Base-by-base conservation (phyloP, 805 yeast species). In the Wickerhamiella musiphila region DNA sequence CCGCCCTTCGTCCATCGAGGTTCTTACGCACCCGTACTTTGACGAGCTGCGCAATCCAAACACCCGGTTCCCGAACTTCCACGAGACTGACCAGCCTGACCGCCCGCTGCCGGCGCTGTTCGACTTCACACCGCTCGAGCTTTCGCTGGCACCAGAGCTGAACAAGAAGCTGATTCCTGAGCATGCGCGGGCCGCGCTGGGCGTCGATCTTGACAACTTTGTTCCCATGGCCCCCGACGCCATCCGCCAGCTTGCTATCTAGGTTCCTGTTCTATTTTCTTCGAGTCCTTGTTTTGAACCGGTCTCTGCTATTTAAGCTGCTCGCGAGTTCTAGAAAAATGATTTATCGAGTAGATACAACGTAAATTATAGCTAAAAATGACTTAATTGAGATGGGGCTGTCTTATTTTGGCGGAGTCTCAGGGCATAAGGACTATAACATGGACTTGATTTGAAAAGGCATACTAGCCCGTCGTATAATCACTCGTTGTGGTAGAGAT, bases 1-100 rank as follows among this genome's bases (percentile, higher is more conserved):
- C 35, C 71, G 99, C 53, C 66, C 81, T 37, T 65, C 77, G 28
- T 86, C 96, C 31, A 68, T 75, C 49, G 67, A 76, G 44, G 82
- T 86, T 6, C 59, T 90, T 64, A 71, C 84, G 6, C 94, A 86
- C 59, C 75, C 77, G 17, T 90, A 82, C 54, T 86, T 86, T 52
- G 77, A 81, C 52, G 93, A 84, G 49, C 64, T 86, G 44, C 76
- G 86, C 52, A 65, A 63, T 33, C 62, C 61, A 13, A 42, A 58
- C 38, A 57, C 61, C 8, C 41, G 33, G 31, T 43, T 58, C 29
- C 63, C 64, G n/a, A 58, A 61, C 39, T 56, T 63, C 35, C 44
- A 63, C 22, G 48, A 71, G 46, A 79, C 83, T 4, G 65, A 73
- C 26, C 73, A 70, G 49, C 90, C 53, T 67, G 69, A 58, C 77